Conservation (phyloP, 1,284 basidiomycete genomes). For the Rhodotorula sp. region DNA sequence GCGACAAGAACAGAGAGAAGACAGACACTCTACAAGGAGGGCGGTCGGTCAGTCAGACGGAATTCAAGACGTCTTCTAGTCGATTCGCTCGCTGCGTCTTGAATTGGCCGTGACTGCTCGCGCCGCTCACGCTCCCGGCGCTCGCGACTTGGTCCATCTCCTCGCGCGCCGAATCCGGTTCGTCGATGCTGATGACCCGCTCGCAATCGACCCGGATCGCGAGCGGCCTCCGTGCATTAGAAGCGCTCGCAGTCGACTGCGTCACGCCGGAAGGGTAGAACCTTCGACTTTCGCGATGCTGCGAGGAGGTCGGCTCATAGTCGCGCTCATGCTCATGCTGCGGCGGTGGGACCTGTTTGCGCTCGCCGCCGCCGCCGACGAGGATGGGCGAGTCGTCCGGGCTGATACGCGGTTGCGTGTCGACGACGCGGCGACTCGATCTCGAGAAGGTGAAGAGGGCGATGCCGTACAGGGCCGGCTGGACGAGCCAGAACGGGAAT, state of each 20-base stretch:
- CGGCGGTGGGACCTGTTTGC: neutral
- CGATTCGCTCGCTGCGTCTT: no score
- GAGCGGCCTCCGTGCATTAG: neutral
- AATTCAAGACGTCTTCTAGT: no score
- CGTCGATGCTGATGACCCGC: neutral
- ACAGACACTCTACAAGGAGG: no score
- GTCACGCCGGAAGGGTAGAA: no score
- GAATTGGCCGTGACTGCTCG: neutral
- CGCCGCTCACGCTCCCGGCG: neutral
- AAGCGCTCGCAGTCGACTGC: no score
- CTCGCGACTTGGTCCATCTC: neutral
- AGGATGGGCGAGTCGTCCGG: neutral
- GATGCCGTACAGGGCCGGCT: neutral
- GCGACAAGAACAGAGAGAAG: no score
- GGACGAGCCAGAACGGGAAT: neutral
- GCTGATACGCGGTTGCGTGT: neutral
- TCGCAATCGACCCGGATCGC: neutral
- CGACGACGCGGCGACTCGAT: constrained; percentile 1
- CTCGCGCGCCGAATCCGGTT: neutral
- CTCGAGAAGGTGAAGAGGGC: neutral
- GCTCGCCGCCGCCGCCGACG: neutral
- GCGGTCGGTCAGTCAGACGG: no score
- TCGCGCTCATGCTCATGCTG: no score
- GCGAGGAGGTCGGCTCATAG: no score
- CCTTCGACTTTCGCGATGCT: no score